Evolutionary conservation across 129 eudicot genomes (phyloP), one percentile per base, ranked within the genome.

Genomic region (Escallonia rubra): DNA sequence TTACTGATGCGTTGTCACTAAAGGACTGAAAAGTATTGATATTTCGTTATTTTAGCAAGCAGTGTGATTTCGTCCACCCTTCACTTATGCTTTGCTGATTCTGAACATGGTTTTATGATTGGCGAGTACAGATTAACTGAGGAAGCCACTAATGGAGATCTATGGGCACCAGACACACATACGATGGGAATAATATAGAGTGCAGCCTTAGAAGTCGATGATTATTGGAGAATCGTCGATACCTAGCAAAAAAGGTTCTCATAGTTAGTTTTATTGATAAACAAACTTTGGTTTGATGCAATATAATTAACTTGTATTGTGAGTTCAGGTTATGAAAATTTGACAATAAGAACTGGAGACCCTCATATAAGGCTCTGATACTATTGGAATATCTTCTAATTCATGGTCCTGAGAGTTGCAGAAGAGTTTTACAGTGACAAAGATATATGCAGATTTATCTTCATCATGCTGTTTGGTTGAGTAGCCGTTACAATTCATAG

Each of bases 181-280:
- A 72, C 83, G 60, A 57, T 87, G 74, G 76, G 92, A 76, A 54
- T 82, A 10, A 78, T 89, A 65, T 82, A 90, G 5, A 80, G 80
- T 56, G 87, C 96, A 3, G 92, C 96, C 51, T 89, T 89, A 71
- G 96, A 89, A 76, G 90, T 89, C 14, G 92, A 89, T 76, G 96
- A 89, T 76, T 89, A 85, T 65, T 84, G 90, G 82, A 85, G 96
- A 72, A 85, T 89, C 6, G 87, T 85, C 4, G 82, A 89, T 45
- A 66, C 85, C 71, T 84, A 85, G 70, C 92, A 83, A 48, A 80
- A 78, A 57, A 85, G 96, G 96, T 85, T 57, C 10, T 49, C 5
- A 23, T 15, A 7, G 45, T 59, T 61, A 46, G 38, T 14, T 41
- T 61, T 40, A 13, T 44, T 57, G 34, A 23, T 23, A 23, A 23